Base-by-base conservation (phyloP, 2,329 filamentous ascomycete species). In the Aspergillus sp. region DNA sequence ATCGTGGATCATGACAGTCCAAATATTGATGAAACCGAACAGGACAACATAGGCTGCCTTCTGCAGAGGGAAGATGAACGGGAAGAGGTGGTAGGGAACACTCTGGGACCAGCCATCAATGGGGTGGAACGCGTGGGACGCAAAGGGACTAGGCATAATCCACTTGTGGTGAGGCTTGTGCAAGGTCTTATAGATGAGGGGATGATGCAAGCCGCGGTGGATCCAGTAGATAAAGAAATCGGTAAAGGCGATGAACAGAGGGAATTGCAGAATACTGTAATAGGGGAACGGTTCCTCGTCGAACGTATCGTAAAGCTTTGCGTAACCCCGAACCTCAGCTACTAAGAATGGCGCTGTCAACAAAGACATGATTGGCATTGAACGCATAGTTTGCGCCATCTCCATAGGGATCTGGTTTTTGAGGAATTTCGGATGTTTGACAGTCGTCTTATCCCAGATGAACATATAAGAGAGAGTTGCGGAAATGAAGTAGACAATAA, bases 161-260 rank as follows among this genome's bases (percentile, higher is more conserved):
- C 93, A 98, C 81, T 96, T 97, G 86, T 98, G 93, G 78, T 98
- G 93, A 64, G 92, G 89, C 85, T 98, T 98, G 85, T 98, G 93
- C 50, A 97, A 83, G 65, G 82, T 81, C 81, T 93, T 96, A 85
- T 98, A 98, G 66, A 95, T 73, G 47, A 77, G 71, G 15, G 90
- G 90, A 76, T 92, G 88, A 77, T 96, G 92, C 61, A 96, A 83
- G 57, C 85, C 89, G 57, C 92, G 89, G 80, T 96, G 92, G 69
- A 96, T 93, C 84, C 89, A 91, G 82, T 96, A 96, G 79, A 96
- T 93, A 78, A 83, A 87, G 75, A 89, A 89, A 77, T 96, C 92
- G 78, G 92, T 96, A 74, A 96, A 96, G 71, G 87, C 73, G 71
- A 96, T 81, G 81, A 96, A 96, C 68, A 95, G 74, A 7, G 93